Evolutionary conservation across 495 filamentous ascomycete species (phyloP), one percentile per base, ranked within the genome.

Genomic region (Podospora tetraspora): DNA sequence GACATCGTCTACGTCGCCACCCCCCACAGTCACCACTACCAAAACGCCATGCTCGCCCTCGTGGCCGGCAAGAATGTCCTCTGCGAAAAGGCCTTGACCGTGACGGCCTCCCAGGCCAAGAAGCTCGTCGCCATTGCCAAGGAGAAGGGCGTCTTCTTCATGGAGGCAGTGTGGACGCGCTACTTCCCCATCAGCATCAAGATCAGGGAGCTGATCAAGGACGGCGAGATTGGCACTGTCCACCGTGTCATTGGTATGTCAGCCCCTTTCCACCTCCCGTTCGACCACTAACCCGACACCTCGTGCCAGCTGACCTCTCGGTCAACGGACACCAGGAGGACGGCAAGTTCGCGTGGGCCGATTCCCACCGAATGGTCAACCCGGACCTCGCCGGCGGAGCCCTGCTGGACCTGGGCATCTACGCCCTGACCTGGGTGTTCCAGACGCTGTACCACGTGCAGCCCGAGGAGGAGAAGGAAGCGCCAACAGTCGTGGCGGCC

Each of bases 81-180:
- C 25, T 96, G 92, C 77, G 95, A 97, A 78, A 98, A 98, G 81
- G 86, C 94, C 0, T 90, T 98, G 73, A 97, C 94, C 0, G 91
- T 94, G 67, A 97, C 92, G 74, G 93, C 92, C 11, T 82, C 87
- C 13, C 93, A 97, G 80, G 83, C 91, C 5, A 86, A 85, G 74
- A 89, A 90, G 68, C 83, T 97, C 19, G 85, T 89, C 63, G 87
- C 91, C 63, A 89, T 86, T 21, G 92, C 95, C 0, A 85, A 81
- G 72, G 81, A 86, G 72, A 96, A 96, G 85, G 86, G 88, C n/a
- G 74, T 97, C 23, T 97, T 97, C 81, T 78, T 98, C 52, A 97
- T 97, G 92, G 94, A 98, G 82, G 94, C 94, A 21, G 91, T 97
- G 13, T 97, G 95, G 94, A 97, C 94, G 56, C 82, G 94, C 24